Percentiles rank a stretch among this genome's conserved stretches.
Evolutionary conservation across 352 stramenopile genomes (phyloP).

Genomic region (Globisporangium irregulare): DNA sequence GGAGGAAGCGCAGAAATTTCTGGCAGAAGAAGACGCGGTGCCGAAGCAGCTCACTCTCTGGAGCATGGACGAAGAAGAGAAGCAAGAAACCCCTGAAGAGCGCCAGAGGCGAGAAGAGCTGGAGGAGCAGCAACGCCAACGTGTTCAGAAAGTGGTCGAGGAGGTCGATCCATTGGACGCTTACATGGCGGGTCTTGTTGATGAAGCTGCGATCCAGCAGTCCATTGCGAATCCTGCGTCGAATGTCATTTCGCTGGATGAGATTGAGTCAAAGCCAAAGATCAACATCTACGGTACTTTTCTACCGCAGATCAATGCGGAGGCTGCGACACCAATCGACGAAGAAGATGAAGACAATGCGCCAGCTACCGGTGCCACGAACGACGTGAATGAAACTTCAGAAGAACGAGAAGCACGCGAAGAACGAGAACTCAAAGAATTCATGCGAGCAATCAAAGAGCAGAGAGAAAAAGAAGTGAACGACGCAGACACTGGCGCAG

Average conservation of each 20-base stretch:
- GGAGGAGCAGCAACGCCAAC: slow-evolving; percentile 46
- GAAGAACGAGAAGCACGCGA: slow-evolving; percentile 73
- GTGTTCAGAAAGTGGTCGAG: slow-evolving; percentile 70
- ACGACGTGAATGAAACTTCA: slow-evolving; percentile 47
- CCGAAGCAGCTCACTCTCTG: slow-evolving; percentile 60
- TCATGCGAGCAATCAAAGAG: slow-evolving; percentile 81
- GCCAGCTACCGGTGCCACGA: not conserved
- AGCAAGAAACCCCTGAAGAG: slow-evolving; percentile 51
- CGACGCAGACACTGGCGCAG: not conserved
- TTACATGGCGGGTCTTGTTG: slow-evolving; percentile 84
- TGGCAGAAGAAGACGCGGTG: slow-evolving; percentile 68
- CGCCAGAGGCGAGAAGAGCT: slow-evolving; percentile 45
- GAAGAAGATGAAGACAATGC: slow-evolving; percentile 6
- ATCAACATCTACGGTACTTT: slow-evolving; percentile 88
- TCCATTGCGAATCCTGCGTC: slow-evolving; percentile 61
- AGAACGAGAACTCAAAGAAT: slow-evolving; percentile 79
- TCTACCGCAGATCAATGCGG: slow-evolving; percentile 36
- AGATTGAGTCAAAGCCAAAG: slow-evolving; percentile 73
- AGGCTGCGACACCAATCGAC: slow-evolving; percentile 17
- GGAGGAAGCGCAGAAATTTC: slow-evolving; percentile 56
- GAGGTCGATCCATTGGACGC: slow-evolving; percentile 82
- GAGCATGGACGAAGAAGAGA: slow-evolving; percentile 65
- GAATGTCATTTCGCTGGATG: slow-evolving; percentile 83
- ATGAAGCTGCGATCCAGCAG: slow-evolving; percentile 74
- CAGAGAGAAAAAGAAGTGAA: slow-evolving; percentile 61